A percentile compares a stretch with the other conserved stretches of the same genome.
Evolutionary conservation across 1,284 basidiomycete species (phyloP).

Genomic region (Exsudoporus floridanus): DNA sequence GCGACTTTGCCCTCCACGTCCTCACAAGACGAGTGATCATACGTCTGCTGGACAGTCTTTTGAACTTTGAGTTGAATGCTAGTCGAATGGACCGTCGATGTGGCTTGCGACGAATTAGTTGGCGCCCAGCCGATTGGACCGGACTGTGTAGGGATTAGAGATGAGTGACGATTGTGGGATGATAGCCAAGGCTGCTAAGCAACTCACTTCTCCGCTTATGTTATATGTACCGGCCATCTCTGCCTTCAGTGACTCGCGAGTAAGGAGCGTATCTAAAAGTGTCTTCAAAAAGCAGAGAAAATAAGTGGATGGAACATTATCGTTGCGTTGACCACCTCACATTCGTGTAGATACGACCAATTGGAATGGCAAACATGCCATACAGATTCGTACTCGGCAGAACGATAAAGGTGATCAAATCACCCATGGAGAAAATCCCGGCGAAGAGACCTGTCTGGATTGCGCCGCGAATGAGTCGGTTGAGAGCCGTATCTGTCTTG

Average conservation of each 20-base stretch:
- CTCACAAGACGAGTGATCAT: not conserved
- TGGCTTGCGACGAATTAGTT: not conserved
- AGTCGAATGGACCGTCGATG: no score
- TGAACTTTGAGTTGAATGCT: not conserved
- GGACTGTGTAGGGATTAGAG: not conserved
- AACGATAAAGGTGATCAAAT: conserved; percentile 42
- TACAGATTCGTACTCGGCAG: conserved; percentile 28
- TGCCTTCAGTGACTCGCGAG: conserved; percentile 10
- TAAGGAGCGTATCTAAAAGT: conserved; percentile 17
- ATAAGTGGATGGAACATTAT: not conserved
- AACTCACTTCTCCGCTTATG: not conserved
- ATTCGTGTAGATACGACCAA: conserved; percentile 36
- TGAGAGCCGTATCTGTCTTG: conserved; percentile 45
- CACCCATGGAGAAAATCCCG: conserved; percentile 43
- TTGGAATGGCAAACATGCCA: conserved; percentile 33
- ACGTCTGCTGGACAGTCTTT: not conserved
- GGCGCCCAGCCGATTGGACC: not conserved
- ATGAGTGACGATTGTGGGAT: not conserved
- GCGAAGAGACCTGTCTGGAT: conserved; percentile 48
- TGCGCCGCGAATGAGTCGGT: conserved; percentile 46
- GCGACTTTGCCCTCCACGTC: not conserved
- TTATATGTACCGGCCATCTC: conserved; percentile 5
- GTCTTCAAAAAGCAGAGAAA: conserved; percentile 6
- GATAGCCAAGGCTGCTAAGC: not conserved
- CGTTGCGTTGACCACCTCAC: conserved; percentile 17